Percentiles rank a stretch among this genome's conserved stretches.
phyloP scores from a whole-genome alignment of 1,139 yeast genomes.

The Nematodospora anomalae region DNA sequence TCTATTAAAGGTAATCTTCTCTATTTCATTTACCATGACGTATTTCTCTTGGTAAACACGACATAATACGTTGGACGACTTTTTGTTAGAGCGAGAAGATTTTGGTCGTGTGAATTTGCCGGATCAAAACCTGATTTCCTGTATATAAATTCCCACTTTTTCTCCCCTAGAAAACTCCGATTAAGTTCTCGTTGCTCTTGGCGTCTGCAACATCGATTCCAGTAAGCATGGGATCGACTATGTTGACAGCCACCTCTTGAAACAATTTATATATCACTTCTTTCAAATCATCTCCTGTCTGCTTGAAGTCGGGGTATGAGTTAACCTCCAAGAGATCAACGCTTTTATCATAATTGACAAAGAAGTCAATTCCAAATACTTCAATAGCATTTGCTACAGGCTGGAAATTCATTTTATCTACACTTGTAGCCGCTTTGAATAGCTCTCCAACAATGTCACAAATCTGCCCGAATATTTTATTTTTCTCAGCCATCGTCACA shows the following conservation, averaged over 20 bases:
- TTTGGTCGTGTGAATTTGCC: constrained; percentile 1
- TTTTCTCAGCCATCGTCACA: constrained; percentile 25
- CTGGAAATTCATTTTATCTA: constrained; percentile 86
- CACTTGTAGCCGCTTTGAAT: constrained; percentile 79
- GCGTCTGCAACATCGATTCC: constrained; percentile 1
- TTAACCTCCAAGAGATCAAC: constrained; percentile 80
- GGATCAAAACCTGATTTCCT: no score
- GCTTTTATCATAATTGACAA: constrained; percentile 56
- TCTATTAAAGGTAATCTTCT: no score
- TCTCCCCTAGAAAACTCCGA: constrained; percentile 9
- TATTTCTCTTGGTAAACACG: neutral
- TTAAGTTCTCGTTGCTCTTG: constrained; percentile 7
- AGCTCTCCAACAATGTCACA: constrained; percentile 64
- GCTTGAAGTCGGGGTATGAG: constrained; percentile 95
- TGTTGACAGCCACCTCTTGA: constrained; percentile 39
- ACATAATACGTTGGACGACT: no score
- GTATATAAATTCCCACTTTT: neutral
- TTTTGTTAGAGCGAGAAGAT: no score
- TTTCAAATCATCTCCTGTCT: constrained; percentile 80
- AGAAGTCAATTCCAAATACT: constrained; percentile 83
- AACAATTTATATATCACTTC: constrained; percentile 61
- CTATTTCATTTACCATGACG: neutral
- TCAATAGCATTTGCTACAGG: constrained; percentile 82
- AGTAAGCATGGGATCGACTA: constrained; percentile 20
- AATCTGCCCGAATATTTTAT: constrained; percentile 53